phyloP scores from a whole-genome alignment of 2,329 filamentous ascomycete genomes.

The Trichoderma sp. region DNA sequence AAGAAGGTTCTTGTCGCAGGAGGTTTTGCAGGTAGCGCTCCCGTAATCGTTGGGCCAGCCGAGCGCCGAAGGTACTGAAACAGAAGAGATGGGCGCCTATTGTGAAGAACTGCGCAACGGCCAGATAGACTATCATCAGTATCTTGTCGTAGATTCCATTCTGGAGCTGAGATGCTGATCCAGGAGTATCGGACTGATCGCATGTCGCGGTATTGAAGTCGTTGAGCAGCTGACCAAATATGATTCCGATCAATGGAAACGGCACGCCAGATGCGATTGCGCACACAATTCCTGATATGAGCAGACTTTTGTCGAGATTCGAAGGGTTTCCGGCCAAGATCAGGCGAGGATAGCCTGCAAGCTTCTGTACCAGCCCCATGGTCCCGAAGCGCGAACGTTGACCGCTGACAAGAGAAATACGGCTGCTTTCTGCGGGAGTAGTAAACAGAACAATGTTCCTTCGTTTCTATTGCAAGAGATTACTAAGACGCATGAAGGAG shows the following conservation, averaged over 20 bases:
- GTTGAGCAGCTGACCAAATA: constrained; percentile 59
- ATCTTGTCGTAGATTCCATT: constrained; percentile 52
- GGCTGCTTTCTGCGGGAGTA: neutral
- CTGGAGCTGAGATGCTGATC: constrained; percentile 35
- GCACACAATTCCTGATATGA: constrained; percentile 28
- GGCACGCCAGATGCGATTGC: constrained; percentile 48
- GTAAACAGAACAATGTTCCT: neutral
- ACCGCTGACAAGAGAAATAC: neutral
- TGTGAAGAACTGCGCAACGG: constrained; percentile 58
- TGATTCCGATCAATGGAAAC: constrained; percentile 57
- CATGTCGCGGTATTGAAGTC: constrained; percentile 55
- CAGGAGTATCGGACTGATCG: constrained; percentile 13
- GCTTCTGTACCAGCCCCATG: neutral
- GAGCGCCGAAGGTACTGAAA: constrained; percentile 60
- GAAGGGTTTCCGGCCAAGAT: constrained; percentile 26
- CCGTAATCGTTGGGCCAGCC: constrained; percentile 59
- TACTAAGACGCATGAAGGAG: no score
- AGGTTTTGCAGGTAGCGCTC: constrained; percentile 57
- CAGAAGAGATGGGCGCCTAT: constrained; percentile 63
- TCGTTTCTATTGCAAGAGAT: no score
- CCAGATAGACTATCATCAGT: constrained; percentile 59
- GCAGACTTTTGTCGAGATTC: constrained; percentile 29
- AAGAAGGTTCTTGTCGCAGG: constrained; percentile 59
- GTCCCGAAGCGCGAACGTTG: neutral
- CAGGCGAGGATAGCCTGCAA: constrained; percentile 7